Conservation (phyloP, 805 yeast species). For the Soucietia sequanensis region DNA sequence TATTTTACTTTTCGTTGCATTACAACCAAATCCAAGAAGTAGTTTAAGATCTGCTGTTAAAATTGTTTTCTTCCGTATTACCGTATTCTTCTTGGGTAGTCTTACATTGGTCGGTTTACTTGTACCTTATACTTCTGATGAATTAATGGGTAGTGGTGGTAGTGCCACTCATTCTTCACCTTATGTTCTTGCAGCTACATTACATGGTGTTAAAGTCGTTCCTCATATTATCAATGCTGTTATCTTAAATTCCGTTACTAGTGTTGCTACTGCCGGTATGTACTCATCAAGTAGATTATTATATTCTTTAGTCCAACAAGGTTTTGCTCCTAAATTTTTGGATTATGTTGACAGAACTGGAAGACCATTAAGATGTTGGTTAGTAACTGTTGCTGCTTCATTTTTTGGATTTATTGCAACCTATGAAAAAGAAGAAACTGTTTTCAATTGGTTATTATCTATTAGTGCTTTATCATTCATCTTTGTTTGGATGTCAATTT, state of each 20-base stretch:
- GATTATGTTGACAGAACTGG: constrained; percentile 25
- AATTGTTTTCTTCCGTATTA: constrained; percentile 24
- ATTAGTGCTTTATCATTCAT: constrained; percentile 27
- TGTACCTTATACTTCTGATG: constrained; percentile 21
- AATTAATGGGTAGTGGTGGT: constrained; percentile 22
- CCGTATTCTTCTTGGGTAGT: constrained; percentile 27
- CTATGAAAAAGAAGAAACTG: constrained; percentile 28
- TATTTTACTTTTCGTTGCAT: constrained; percentile 29
- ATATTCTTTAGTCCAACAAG: constrained; percentile 26
- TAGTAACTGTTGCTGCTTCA: constrained; percentile 19
- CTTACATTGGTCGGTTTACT: constrained; percentile 26
- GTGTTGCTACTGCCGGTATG: constrained; percentile 30
- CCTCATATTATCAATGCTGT: constrained; percentile 30
- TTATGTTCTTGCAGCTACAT: constrained; percentile 26
- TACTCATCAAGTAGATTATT: constrained; percentile 25
- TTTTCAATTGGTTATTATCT: constrained; percentile 29
- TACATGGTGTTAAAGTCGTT: constrained; percentile 24
- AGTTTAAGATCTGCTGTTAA: constrained; percentile 24
- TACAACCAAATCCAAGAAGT: constrained; percentile 24
- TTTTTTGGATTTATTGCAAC: constrained; percentile 27
- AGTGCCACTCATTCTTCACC: constrained; percentile 24
- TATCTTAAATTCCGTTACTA: constrained; percentile 27
- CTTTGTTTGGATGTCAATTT: constrained; percentile 24
- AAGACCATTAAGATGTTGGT: constrained; percentile 27
- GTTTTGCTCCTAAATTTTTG: constrained; percentile 26